These are phyloP conservation scores for Pleurotus sapidus DNA, from an alignment of 768 basidiomycete species.

Conservation along the genomic window DNA sequence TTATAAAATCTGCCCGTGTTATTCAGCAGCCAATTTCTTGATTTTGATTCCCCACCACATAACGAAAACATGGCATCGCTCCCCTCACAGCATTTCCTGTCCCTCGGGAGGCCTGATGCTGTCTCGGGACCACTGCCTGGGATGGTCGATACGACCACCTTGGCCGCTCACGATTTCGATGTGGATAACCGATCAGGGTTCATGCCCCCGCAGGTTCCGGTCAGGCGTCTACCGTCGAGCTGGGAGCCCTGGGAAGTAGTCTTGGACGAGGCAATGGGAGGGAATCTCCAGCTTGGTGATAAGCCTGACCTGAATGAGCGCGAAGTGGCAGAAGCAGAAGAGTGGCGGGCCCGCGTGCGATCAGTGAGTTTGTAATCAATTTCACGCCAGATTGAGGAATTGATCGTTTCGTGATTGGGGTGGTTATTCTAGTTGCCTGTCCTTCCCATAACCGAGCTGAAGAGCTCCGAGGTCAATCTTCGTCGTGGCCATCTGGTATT, in stretches of 20 bases:
- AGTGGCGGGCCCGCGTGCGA: constrained; percentile 53
- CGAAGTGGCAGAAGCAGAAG: constrained; percentile 40
- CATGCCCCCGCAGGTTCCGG: constrained; percentile 78
- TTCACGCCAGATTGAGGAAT: constrained; percentile 2
- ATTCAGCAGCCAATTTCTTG: no score
- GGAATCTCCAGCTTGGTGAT: constrained; percentile 58
- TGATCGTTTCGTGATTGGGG: background rate
- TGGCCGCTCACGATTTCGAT: constrained; percentile 86
- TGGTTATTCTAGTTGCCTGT: constrained; percentile 43
- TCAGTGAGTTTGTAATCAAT: constrained; percentile 33
- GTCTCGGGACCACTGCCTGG: constrained; percentile 18
- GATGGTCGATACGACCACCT: constrained; percentile 33
- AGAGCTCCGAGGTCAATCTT: constrained; percentile 53
- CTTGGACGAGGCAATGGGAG: constrained; percentile 46
- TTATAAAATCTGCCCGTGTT: no score
- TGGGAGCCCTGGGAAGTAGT: constrained; percentile 76
- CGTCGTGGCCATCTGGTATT: constrained; percentile 79
- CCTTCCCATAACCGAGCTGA: constrained; percentile 43
- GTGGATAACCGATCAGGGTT: constrained; percentile 91
- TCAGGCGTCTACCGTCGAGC: constrained; percentile 51
- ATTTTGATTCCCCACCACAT: no score
- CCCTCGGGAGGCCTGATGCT: constrained; percentile 21
- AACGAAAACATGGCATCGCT: constrained; percentile 5
- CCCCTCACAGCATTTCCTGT: constrained; percentile 25
- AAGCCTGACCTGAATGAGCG: constrained; percentile 38